Conservation (phyloP, 306 rosid species). For the Lithocarpus polystachyus region DNA sequence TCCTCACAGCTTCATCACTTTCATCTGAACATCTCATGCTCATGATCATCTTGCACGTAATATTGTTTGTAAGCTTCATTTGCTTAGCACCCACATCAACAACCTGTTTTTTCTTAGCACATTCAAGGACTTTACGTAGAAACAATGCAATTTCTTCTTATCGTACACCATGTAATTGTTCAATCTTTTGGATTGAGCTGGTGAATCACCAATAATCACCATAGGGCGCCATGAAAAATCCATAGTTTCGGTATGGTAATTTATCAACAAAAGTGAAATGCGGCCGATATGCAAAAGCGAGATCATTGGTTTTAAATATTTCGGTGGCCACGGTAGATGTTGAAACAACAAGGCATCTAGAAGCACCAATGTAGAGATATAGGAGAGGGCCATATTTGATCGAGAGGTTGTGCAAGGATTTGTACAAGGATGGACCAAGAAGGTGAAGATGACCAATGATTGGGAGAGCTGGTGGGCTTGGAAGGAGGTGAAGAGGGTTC, state of each 20-base stretch:
- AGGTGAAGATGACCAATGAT: conserved; percentile 49
- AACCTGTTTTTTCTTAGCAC: neutral
- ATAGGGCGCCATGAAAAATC: conserved; percentile 43
- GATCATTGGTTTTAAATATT: conserved; percentile 43
- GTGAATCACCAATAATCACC: conserved; percentile 48
- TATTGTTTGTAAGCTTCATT: conserved; percentile 49
- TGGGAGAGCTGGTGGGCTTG: conserved; percentile 38
- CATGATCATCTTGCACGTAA: conserved; percentile 51
- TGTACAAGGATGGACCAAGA: conserved; percentile 28
- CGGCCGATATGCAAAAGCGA: conserved; percentile 37
- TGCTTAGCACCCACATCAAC: conserved; percentile 42
- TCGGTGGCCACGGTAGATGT: conserved; percentile 32
- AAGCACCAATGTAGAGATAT: conserved; percentile 37
- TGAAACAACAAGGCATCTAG: conserved; percentile 33
- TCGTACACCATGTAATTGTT: neutral
- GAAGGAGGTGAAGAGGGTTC: conserved; percentile 8
- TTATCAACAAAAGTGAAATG: conserved; percentile 37
- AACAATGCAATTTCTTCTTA: neutral
- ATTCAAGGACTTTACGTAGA: conserved; percentile 17
- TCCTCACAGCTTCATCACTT: conserved; percentile 32
- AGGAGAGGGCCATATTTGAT: conserved; percentile 43
- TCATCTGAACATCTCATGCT: conserved; percentile 40
- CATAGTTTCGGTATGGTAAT: conserved; percentile 30
- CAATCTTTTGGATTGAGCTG: conserved; percentile 23
- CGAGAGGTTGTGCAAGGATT: conserved; percentile 37